Percentiles rank a stretch among this genome's conserved stretches.
These are phyloP conservation scores for Ogataea parapolymorpha DNA, from an alignment of 805 yeast species.

Conservation along the genomic window DNA sequence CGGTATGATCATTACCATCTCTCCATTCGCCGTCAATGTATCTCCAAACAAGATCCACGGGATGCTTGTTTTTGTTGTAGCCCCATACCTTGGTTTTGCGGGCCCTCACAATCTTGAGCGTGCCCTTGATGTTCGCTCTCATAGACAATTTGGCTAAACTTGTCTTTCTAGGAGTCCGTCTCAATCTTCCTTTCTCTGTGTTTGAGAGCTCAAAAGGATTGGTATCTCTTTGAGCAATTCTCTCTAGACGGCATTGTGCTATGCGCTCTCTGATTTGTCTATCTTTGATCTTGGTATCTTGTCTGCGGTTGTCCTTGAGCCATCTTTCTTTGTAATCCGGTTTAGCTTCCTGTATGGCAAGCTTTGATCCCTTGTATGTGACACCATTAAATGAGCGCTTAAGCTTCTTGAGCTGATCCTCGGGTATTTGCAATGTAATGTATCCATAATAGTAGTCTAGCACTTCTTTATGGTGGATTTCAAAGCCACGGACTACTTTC, in stretches of 20 bases:
- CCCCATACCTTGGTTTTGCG: slow-evolving; percentile 91
- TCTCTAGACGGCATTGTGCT: slow-evolving; percentile 33
- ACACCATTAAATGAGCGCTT: slow-evolving; percentile 63
- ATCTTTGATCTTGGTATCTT: slow-evolving; percentile 32
- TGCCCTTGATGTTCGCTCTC: slow-evolving; percentile 59
- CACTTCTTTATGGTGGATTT: slow-evolving; percentile 52
- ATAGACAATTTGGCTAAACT: slow-evolving; percentile 55
- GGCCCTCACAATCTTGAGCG: slow-evolving; percentile 51
- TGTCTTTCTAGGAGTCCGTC: slow-evolving; percentile 51
- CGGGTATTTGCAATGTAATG: slow-evolving; percentile 53
- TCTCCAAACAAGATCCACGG: slow-evolving; percentile 59
- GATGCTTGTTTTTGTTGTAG: slow-evolving; percentile 60
- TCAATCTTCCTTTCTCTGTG: slow-evolving; percentile 51
- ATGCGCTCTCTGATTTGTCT: slow-evolving; percentile 34
- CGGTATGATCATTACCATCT: slow-evolving; percentile 73
- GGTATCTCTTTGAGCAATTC: slow-evolving; percentile 44
- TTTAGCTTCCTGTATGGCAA: slow-evolving; percentile 61
- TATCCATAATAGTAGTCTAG: slow-evolving; percentile 61
- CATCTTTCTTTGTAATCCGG: slow-evolving; percentile 47
- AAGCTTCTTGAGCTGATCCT: slow-evolving; percentile 46
- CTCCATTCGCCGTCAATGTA: slow-evolving; percentile 72
- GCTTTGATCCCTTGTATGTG: slow-evolving; percentile 67
- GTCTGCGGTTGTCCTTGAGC: slow-evolving; percentile 43
- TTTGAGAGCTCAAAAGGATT: slow-evolving; percentile 30
- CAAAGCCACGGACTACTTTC: slow-evolving; percentile 42